Base-by-base conservation (phyloP, 805 yeast species). In the Wickerhamomyces kurtzmanii region DNA sequence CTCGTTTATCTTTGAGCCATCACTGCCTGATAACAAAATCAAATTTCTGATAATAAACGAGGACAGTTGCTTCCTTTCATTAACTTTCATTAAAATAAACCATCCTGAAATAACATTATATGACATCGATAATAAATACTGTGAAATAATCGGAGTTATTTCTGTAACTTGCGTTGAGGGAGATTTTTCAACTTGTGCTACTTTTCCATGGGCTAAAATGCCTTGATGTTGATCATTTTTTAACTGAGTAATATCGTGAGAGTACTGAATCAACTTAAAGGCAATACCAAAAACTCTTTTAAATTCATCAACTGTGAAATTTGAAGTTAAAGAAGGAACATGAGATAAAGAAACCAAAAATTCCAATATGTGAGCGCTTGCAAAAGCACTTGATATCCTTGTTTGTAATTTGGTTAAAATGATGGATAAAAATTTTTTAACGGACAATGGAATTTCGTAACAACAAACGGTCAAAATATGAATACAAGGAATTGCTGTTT, bases 241-340 rank as follows among this genome's bases (percentile, higher is more conserved):
- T 3, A 29, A 19, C 19, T 39, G 35, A n/a, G 41, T 31, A 15
- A 54, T 37, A 39, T 80, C 86, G 28, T 67, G 61, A 2, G 84
- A 71, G 43, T 75, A 76, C 43, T 81, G 83, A 30, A 84, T 78
- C 40, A 75, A 78, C 40, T 77, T 76, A 57, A 85, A 81, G 1
- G 86, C 78, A 47, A 85, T 80, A 2, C 82, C 94, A 57, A 85
- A 82, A 3, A 84, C 83, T 26, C 86, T 62, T 42, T 75, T 78
- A 47, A 66, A 79, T 40, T 85, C 94, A 27, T 81, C 91, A 12
- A 66, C 63, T 4, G 82, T 79, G 45, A 84, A 78, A 41, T 77
- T 77, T 1, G 83, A 65, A 1, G 82, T 74, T 32, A 84, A 51
- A 2, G 70, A 51, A 0, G 89, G 86, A 23, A 79, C 62, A 31